Evolutionary conservation across 2,329 filamentous ascomycete species (phyloP).

Genomic region (Scolecobasidium constrictum): DNA sequence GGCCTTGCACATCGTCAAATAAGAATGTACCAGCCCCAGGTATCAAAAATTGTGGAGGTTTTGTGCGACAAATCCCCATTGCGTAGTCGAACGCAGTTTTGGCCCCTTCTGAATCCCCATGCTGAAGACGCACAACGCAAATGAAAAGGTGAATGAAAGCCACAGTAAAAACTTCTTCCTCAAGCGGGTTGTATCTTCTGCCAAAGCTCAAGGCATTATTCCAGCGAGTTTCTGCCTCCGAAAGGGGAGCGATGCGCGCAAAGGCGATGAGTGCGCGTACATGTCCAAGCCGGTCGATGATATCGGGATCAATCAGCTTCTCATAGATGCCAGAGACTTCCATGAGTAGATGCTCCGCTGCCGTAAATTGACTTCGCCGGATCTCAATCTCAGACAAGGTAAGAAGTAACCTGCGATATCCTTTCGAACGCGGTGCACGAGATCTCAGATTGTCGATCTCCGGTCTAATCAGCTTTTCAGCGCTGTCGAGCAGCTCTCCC

Average conservation of each 20-base stretch:
- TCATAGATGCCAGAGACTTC: constrained; percentile 6
- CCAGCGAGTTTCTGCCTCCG: constrained; percentile 4
- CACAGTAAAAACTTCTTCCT: constrained; percentile 8
- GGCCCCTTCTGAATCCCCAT: constrained; percentile 7
- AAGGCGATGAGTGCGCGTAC: constrained; percentile 6
- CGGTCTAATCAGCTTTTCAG: constrained; percentile 3
- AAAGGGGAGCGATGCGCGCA: constrained; percentile 4
- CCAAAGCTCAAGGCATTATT: constrained; percentile 2
- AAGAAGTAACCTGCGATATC: constrained; percentile 7
- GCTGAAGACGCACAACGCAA: constrained; percentile 8
- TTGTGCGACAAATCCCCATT: constrained; percentile 3
- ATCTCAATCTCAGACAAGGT: constrained; percentile 9
- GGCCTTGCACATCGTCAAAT: constrained; percentile 8
- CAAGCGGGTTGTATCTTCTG: constrained; percentile 8
- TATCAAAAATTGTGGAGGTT: constrained; percentile 8
- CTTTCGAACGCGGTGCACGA: constrained; percentile 3
- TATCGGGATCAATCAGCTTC: constrained; percentile 8
- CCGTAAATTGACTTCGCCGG: constrained; percentile 2
- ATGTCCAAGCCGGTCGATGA: constrained; percentile 6
- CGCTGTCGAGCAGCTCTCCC: constrained; percentile 1
- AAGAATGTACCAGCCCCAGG: constrained; percentile 7
- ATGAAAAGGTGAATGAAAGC: constrained; percentile 9
- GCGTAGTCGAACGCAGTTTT: constrained; percentile 7
- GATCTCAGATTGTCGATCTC: constrained; percentile 7
- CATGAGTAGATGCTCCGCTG: constrained; percentile 2